phyloP scores from a whole-genome alignment of 768 basidiomycete species.

The Thelephora aurantiotincta region DNA sequence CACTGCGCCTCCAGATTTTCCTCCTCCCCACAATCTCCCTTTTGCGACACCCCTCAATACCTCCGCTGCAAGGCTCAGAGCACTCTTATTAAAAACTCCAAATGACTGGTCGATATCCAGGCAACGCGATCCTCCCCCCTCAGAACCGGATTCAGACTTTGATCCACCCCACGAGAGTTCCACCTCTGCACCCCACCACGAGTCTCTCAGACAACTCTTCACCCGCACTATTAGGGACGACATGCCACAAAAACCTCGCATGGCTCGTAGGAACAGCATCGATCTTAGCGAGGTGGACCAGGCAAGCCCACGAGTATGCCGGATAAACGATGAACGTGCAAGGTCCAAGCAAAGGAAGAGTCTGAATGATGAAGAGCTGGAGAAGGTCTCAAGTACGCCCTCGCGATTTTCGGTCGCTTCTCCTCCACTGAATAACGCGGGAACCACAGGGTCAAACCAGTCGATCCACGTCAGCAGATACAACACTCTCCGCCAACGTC shows the following conservation, averaged over 20 bases:
- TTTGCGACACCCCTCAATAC: conserved; percentile 21
- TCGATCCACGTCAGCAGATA: conserved; percentile 1
- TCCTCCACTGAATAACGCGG: neutral
- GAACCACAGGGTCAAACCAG: neutral
- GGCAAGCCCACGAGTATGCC: conserved; percentile 28
- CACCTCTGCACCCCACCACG: conserved; percentile 22
- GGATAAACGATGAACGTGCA: conserved; percentile 24
- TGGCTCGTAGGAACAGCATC: conserved; percentile 40
- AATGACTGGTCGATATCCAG: conserved; percentile 18
- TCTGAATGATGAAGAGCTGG: conserved; percentile 55
- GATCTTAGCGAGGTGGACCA: conserved; percentile 43
- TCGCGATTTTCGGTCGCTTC: conserved; percentile 1
- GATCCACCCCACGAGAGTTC: conserved; percentile 29
- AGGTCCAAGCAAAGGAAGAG: conserved; percentile 40
- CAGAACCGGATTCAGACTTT: conserved; percentile 45
- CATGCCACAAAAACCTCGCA: conserved; percentile 39
- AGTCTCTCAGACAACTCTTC: conserved; percentile 52
- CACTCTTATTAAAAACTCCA: conserved; percentile 39
- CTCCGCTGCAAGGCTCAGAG: conserved; percentile 50
- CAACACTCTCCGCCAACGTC: conserved; percentile 10
- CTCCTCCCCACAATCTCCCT: conserved; percentile 5
- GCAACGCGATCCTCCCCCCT: conserved; percentile 17
- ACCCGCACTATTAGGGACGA: conserved; percentile 49
- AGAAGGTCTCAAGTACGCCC: conserved; percentile 34
- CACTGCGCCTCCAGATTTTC: conserved; percentile 10